Conservation (phyloP, 768 basidiomycete species). For the Hysterangium stoloniferum region DNA sequence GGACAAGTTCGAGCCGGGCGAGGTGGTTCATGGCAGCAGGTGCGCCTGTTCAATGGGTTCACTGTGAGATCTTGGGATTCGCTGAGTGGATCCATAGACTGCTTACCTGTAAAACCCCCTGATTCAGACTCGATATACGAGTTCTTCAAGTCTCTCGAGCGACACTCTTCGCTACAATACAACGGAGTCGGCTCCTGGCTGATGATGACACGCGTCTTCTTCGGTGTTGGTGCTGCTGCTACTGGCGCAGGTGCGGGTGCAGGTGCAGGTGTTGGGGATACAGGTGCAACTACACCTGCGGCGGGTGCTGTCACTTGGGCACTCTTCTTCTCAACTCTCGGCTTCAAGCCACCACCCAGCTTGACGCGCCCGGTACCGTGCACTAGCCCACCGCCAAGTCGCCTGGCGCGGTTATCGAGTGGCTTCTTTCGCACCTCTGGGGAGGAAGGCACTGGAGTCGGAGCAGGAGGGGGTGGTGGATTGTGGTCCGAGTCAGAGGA, state of each 20-base stretch:
- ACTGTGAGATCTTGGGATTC: neutral
- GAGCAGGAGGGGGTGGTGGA: slow-evolving; percentile 6
- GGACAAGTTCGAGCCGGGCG: slow-evolving; percentile 1
- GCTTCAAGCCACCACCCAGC: slow-evolving; percentile 34
- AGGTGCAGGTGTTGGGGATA: neutral
- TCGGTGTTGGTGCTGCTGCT: slow-evolving; percentile 18
- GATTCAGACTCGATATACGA: slow-evolving; percentile 6
- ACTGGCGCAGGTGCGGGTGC: slow-evolving; percentile 13
- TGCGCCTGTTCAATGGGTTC: neutral
- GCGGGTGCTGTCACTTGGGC: neutral
- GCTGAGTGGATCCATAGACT: neutral
- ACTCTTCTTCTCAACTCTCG: neutral
- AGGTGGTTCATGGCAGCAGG: neutral
- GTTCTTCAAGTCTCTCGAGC: slow-evolving; percentile 43
- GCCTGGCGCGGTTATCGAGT: slow-evolving; percentile 24
- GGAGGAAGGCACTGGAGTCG: slow-evolving; percentile 14
- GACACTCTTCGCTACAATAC: slow-evolving; percentile 79
- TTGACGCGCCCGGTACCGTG: slow-evolving; percentile 60
- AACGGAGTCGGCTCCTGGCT: slow-evolving; percentile 75
- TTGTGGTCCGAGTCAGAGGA: neutral
- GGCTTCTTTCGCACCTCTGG: slow-evolving; percentile 25
- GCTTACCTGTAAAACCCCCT: slow-evolving; percentile 4
- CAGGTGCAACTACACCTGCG: neutral
- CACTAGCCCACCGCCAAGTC: slow-evolving; percentile 42
- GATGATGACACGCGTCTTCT: slow-evolving; percentile 59